A percentile compares a stretch with the other conserved stretches of the same genome.
phyloP scores from a whole-genome alignment of 2,329 filamentous ascomycete species.

The Pseudocercospora fuligena region DNA sequence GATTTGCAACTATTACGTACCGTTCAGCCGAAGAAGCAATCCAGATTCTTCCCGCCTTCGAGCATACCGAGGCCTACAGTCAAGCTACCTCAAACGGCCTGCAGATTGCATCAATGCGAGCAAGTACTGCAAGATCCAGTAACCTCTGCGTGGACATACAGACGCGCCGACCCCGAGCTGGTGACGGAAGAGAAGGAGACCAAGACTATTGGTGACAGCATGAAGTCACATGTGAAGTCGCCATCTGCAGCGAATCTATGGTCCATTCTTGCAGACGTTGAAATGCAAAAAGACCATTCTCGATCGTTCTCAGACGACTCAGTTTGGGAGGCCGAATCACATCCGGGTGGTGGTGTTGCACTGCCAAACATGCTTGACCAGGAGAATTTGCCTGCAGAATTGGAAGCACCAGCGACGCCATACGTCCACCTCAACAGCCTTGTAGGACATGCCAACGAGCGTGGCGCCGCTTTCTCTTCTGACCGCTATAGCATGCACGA shows the following conservation, averaged over 20 bases:
- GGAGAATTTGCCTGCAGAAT: constrained; percentile 26
- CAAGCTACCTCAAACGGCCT: constrained; percentile 30
- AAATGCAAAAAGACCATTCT: neutral
- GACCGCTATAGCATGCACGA: constrained; percentile 22
- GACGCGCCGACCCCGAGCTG: neutral
- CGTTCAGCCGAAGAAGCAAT: constrained; percentile 31
- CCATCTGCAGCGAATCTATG: constrained; percentile 35
- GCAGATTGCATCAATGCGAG: constrained; percentile 31
- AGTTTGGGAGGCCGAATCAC: neutral
- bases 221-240: neutral
- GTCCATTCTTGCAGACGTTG: constrained; percentile 28
- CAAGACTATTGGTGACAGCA: neutral
- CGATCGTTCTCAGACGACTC: neutral
- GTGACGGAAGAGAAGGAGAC: neutral
- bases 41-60: constrained; percentile 37
- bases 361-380: neutral
- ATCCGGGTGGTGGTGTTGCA: constrained; percentile 10
- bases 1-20: constrained; percentile 1
- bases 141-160: constrained; percentile 5
- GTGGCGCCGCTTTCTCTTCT: constrained; percentile 15
- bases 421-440: constrained; percentile 39
- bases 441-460: constrained; percentile 32
- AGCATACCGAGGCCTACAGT: constrained; percentile 26
- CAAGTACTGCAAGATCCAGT: constrained; percentile 15
- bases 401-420: constrained; percentile 31